These are phyloP conservation scores for Pholiota adiposa DNA, from an alignment of 1,284 basidiomycete genomes.

Conservation along the genomic window DNA sequence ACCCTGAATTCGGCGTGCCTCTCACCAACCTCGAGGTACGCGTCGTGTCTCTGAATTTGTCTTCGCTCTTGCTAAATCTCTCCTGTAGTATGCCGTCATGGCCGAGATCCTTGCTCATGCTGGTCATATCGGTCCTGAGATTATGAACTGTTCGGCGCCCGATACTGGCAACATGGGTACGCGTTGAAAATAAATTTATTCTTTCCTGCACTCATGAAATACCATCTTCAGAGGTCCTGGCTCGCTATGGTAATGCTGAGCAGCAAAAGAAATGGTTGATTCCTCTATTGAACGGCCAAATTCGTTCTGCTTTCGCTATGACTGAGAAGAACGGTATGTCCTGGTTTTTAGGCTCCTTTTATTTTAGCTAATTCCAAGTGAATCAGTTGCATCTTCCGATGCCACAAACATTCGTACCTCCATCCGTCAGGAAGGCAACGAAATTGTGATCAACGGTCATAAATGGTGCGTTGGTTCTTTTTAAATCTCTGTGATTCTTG, in stretches of 20 bases:
- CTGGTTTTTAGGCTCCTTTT: neutral
- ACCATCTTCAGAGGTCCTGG: slow-evolving; percentile 83
- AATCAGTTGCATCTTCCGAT: slow-evolving; percentile 85
- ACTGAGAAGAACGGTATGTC: slow-evolving; percentile 85
- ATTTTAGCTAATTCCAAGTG: slow-evolving; percentile 6
- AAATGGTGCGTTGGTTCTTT: slow-evolving; percentile 72
- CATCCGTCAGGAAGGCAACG: slow-evolving; percentile 83
- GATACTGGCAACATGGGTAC: slow-evolving; percentile 96
- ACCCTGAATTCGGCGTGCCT: slow-evolving; percentile 87
- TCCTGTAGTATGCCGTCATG: slow-evolving; percentile 88
- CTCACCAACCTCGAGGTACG: slow-evolving; percentile 89
- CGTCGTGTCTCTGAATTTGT: neutral
- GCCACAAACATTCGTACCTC: slow-evolving; percentile 95
- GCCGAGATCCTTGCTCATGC: slow-evolving; percentile 92
- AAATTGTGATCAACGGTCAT: slow-evolving; percentile 94
- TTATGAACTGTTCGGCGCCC: slow-evolving; percentile 91
- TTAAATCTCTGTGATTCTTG: neutral
- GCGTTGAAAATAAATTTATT: slow-evolving; percentile 20
- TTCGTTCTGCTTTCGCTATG: slow-evolving; percentile 94
- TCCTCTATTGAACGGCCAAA: slow-evolving; percentile 91
- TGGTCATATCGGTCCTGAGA: slow-evolving; percentile 83
- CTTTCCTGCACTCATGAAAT: neutral
- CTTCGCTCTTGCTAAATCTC: slow-evolving; percentile 4
- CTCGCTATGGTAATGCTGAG: slow-evolving; percentile 86
- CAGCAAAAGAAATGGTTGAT: slow-evolving; percentile 93